Base-by-base conservation (phyloP, 306 rosid species). In the Trifolium dubium region DNA sequence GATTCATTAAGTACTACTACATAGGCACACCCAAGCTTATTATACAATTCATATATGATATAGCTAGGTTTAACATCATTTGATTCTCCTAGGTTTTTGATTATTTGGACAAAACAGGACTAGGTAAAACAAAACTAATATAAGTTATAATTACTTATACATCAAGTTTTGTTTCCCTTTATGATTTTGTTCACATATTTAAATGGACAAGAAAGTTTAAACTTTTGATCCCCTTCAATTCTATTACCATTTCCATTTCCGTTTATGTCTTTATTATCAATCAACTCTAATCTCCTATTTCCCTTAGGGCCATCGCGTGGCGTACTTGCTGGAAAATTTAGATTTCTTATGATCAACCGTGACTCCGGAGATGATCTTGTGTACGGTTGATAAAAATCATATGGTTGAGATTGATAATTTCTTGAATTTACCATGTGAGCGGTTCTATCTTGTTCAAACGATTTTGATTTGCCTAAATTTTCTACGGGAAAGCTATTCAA, bases 231-330 rank as follows among this genome's bases (percentile, higher is more conserved):
- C 5, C 66, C 23, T 32, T 8, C 23, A 62, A 62, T 34, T 62
- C 28, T 62, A 62, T 62, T 62, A 62, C 67, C 46, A 14, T 62
- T 35, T 1, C 47, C 67, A 62, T 34, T 62, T 5, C 47, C 67
- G 0, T 8, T 62, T 10, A 51, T 51, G 10, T 51, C 29, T 17
- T 51, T 8, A n/a, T 51, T 51, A 5, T 15, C 58, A 2, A 51
- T 51, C 9, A 51, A 17, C 29, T 51, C 29, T 8, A 17, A 51
- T 18, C 29, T 17, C 28, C 8, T 15, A 51, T 51, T 17, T 51
- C 7, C 29, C 29, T 10, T 18, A 7, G 4, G 11, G 2, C 4
- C 29, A 17, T 17, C 11, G 2, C 23, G 6, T 2, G 14, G 32
- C n/a, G 2, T 18, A 4, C 54, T 13, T 49, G 54, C 0, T 49